These are phyloP conservation scores for Pythium sp. DNA, from an alignment of 352 stramenopile species.

Conservation along the genomic window DNA sequence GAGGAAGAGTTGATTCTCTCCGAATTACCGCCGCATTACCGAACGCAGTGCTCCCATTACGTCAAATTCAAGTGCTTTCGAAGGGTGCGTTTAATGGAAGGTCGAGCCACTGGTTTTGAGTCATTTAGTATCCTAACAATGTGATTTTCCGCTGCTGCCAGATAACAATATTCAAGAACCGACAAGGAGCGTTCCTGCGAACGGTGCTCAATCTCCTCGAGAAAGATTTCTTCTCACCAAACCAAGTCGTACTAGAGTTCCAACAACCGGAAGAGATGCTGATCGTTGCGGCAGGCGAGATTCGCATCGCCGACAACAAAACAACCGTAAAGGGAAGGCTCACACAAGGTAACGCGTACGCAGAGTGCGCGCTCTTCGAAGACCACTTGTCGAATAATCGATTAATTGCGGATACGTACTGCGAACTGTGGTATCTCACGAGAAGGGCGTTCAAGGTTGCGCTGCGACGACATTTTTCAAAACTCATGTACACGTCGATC, in stretches of 20 bases:
- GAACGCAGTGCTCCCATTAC: constrained; percentile 46
- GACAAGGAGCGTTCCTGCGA: constrained; percentile 47
- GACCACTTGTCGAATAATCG: constrained; percentile 28
- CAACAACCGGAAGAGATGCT: constrained; percentile 50
- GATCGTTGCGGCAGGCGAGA: constrained; percentile 44
- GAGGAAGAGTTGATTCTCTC: constrained; percentile 50
- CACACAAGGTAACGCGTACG: constrained; percentile 34
- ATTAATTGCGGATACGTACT: constrained; percentile 41
- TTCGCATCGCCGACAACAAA: constrained; percentile 29
- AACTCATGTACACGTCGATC: constrained; percentile 46
- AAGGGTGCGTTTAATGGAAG: constrained; percentile 12
- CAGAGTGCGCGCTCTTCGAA: constrained; percentile 49
- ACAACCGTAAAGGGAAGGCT: constrained; percentile 23
- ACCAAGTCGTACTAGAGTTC: constrained; percentile 27
- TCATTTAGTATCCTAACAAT: not conserved
- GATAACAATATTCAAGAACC: constrained; percentile 44
- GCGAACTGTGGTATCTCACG: constrained; percentile 45
- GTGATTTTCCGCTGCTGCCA: constrained; percentile 3
- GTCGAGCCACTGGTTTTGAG: not conserved
- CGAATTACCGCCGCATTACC: constrained; percentile 48
- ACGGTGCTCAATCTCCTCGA: constrained; percentile 42
- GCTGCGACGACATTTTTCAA: constrained; percentile 53
- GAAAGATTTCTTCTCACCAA: constrained; percentile 48
- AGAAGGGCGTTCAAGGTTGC: constrained; percentile 37
- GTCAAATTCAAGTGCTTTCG: constrained; percentile 47